Base-by-base conservation (phyloP, 108 stramenopile species). In the Bacterosira constricta region DNA sequence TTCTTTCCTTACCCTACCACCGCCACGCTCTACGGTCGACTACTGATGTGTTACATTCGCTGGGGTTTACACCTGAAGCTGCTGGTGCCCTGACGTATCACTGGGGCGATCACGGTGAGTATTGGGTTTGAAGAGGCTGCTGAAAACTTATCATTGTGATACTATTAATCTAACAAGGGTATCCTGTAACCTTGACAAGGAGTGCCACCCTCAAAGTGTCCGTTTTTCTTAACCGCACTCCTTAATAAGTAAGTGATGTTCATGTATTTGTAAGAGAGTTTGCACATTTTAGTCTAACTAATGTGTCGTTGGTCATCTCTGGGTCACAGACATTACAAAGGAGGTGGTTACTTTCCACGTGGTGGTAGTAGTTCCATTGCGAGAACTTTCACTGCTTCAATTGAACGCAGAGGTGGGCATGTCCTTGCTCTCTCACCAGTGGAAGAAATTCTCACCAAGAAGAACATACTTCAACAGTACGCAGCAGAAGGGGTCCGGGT, bases 1-100 rank as follows among this genome's bases (percentile, higher is more conserved):
- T 69, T n/a, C 27, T 60, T 6, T 20, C 31, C 11, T 29, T 32
- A 3, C 63, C 67, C 1, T 75, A 75, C 11, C 61, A 38, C 13
- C 54, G 59, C 1, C 63, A 57, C 53, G 46, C 60, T 34, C 34
- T 76, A 8, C 68, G 69, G 32, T n/a, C 47, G 0, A 66, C 75
- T 11, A 62, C 5, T 6, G 69, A 69, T 3, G 65, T 71, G 15
- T 38, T 76, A 32, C 5, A 34, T 0, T 53, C 56, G 2, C 63
- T 44, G 27, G 69, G 69, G 30, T 37, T 70, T 13, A 51, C 68
- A 9, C 4, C 58, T 36, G 32, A 69, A 13, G 69, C 61, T 4
- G 36, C 61, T 29, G 75, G 75, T 32, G 68, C 69, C 42, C n/a
- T 76, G 32, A 63, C 54, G 7, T 76, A 76, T 66, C 59, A 70